A percentile compares a stretch with the other conserved stretches of the same genome.
Evolutionary conservation across 140 eudicot genomes (phyloP).

Genomic region (Erigeron philadelphicus): DNA sequence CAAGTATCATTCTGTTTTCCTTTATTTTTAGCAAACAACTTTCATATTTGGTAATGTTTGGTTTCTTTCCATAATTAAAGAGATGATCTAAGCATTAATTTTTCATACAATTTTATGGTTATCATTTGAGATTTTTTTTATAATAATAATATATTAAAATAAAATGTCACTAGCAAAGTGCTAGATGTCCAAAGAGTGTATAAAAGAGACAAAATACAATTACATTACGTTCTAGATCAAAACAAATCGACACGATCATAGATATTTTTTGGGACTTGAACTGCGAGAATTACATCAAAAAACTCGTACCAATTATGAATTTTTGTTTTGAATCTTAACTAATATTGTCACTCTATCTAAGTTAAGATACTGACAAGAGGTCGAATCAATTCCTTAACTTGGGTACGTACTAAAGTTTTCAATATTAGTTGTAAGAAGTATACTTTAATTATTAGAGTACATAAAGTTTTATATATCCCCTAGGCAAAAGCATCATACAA

Average conservation of each 20-base stretch:
- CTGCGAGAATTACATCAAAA: too few relatives aligned
- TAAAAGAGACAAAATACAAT: too few relatives aligned
- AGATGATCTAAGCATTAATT: neutral
- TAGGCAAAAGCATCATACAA: neutral
- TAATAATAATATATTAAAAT: too few relatives aligned
- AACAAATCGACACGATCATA: too few relatives aligned
- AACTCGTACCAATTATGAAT: too few relatives aligned
- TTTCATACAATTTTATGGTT: too few relatives aligned
- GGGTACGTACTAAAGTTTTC: neutral
- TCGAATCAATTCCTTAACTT: neutral
- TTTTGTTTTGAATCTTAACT: neutral
- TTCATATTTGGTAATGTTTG: conserved; percentile 20
- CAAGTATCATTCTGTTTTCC: conserved; percentile 21
- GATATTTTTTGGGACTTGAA: too few relatives aligned
- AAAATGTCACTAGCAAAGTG: too few relatives aligned
- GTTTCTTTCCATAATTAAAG: conserved; percentile 17
- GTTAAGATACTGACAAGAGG: neutral
- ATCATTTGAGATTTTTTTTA: too few relatives aligned
- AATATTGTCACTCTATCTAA: neutral
- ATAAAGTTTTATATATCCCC: neutral
- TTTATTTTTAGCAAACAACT: conserved; percentile 3
- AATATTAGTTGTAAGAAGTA: neutral
- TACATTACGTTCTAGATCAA: too few relatives aligned
- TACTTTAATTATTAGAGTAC: too few relatives aligned
- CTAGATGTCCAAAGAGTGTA: too few relatives aligned